Evolutionary conservation across 768 basidiomycete genomes (phyloP), one percentile per base, ranked within the genome.

Genomic region (Coprinopsis strossmayeri): DNA sequence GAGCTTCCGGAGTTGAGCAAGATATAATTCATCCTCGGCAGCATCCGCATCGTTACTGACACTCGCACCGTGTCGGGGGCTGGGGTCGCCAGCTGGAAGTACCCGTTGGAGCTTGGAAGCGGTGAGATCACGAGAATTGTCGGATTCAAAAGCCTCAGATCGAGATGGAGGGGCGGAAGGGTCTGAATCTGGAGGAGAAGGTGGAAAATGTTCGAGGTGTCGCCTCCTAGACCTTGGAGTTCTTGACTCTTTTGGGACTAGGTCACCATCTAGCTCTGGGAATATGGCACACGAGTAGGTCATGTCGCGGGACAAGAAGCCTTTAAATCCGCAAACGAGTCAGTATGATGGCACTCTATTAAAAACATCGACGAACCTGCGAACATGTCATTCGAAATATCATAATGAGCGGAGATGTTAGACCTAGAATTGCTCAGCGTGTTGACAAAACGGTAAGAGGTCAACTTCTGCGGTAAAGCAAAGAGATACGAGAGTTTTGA

Each of bases 351-450:
- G 37, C 11, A 41, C 15, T 30, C 23, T 49, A 39, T 15, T 18
- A 39, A 37, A 56, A 50, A 52, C 52, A 55, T 7, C 51, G 24
- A 55, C 60, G 15, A 41, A 77, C 79, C 79, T 49, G 72, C 69
- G 58, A 87, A 87, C 84, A 87, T 86, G 5, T 73, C 75, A 59
- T 90, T 88, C 3, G 81, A 82, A 43, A 87, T 81, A 59, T 90
- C 87, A 60, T 89, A 87, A 61, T 87, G 85, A 3, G 84, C 82
- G 28, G 79, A 79, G 53, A 87, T 84, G 58, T 87, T 87, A 13
- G 73, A 77, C 5, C 78, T 69, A 7, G 81, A 76, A 58, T 83
- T 84, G 42, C 74, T 68, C 35, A 87, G 72, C 3, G 81, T 79
- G 59, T 83, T 84, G 44, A 81, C 67, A 56, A 87, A 82, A 17